Evolutionary conservation across 306 rosid species (phyloP), one percentile per base, ranked within the genome.

Genomic region (Lathyrus tuberosus): DNA sequence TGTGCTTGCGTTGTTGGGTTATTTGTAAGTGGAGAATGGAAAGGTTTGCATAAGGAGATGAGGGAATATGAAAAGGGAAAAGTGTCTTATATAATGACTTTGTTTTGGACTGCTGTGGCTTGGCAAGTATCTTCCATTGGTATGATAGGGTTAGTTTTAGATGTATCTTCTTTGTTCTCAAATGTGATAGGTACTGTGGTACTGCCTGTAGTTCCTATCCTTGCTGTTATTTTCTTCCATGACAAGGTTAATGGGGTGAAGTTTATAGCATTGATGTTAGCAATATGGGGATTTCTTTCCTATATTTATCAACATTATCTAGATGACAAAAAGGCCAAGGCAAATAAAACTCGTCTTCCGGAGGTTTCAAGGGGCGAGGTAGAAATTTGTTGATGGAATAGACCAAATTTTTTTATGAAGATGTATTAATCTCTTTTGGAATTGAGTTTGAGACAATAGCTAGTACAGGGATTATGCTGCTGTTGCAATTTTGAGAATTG

Each of bases 11-110:
- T 83, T 6, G 82, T 79, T 40, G 90, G 94, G 1, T 68, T 88
- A 38, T 84, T 88, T 72, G 86, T 53, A 15, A 88, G 95, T 28
- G 89, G 87, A 9, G 89, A 86, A 38, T 84, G 94, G 89, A 78
- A 71, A 46, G 48, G 30, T 26, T 65, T 88, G 87, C 57, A 40
- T 10, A 18, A 8, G 11, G 95, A 88, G 61, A 84, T 76, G 80
- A 68, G 80, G 73, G 81, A 49, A 22, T 88, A 77, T 75, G 79
- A 76, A 28, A 53, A 78, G 49, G 90, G 88, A 26, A 80, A 22
- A 15, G 75, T 84, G 9, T 88, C 88, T n/a, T 85, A 88, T 44
- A 6, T 78, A 51, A 85, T 88, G 91, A 84, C 85, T 54, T 75
- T 88, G 64, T 4, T 82, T 65, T 85, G 91, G 89, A 82, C 51